Evolutionary conservation across 768 basidiomycete species (phyloP).

Genomic region (Boletus huronensis): DNA sequence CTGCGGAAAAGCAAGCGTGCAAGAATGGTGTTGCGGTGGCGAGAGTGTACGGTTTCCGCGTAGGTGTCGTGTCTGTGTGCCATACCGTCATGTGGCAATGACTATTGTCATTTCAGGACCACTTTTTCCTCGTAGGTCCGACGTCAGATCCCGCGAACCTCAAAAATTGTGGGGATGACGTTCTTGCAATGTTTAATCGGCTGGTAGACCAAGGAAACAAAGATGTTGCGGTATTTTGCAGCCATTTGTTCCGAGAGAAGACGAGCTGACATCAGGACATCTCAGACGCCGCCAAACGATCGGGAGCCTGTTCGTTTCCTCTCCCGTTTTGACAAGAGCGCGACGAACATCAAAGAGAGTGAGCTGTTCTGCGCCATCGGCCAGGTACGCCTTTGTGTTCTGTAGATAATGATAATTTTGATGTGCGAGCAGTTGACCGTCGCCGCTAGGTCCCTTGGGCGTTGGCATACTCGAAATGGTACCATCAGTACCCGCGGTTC

Average conservation of each 20-base stretch:
- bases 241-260: background rate
- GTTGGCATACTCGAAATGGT: constrained; percentile 50
- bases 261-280: background rate
- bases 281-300: constrained; percentile 27
- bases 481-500: constrained; percentile 55
- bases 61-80: constrained; percentile 20
- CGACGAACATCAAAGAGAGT: constrained; percentile 58
- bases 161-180: constrained; percentile 25
- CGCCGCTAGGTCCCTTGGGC: constrained; percentile 51
- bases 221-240: constrained; percentile 35
- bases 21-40: constrained; percentile 31
- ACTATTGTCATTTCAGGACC: constrained; percentile 36
- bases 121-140: constrained; percentile 51
- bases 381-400: constrained; percentile 32
- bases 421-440: background rate
- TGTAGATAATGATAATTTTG: background rate
- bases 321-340: constrained; percentile 55
- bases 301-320: constrained; percentile 46
- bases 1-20: constrained; percentile 42
- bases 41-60: constrained; percentile 44
- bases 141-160: constrained; percentile 44
- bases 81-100: background rate
- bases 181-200: constrained; percentile 45
- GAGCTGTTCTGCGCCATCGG: constrained; percentile 47
- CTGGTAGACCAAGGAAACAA: constrained; percentile 44